phyloP scores from a whole-genome alignment of 208 protist species.

The Acanthamoeba castellanii region DNA sequence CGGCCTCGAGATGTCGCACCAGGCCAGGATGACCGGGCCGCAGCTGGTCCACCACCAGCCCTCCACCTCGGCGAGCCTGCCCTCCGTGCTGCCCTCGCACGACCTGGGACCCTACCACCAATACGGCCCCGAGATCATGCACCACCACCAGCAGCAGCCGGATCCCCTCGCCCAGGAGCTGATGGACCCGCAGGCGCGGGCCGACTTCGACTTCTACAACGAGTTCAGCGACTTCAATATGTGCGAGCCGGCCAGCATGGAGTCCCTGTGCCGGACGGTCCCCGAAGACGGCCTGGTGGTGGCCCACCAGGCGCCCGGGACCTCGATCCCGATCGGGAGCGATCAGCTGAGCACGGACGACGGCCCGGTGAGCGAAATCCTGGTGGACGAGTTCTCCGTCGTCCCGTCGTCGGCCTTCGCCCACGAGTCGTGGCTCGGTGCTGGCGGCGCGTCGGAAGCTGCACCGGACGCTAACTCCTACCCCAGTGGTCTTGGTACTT shows the following conservation, averaged over 20 bases:
- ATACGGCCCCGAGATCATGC: too few species aligned
- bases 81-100: not conserved
- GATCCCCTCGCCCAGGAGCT: not conserved
- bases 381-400: conserved; percentile 5
- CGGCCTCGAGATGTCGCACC: not conserved
- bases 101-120: not conserved
- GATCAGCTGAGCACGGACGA: not conserved
- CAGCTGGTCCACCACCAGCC: too few species aligned
- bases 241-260: conserved; percentile 8
- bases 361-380: not conserved
- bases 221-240: conserved; percentile 58
- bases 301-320: too few species aligned
- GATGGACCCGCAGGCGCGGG: conserved; percentile 11
- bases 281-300: not conserved
- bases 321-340: too few species aligned
- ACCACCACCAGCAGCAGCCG: not conserved
- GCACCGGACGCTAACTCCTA: not conserved
- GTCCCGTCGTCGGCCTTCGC: not conserved
- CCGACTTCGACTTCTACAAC: conserved; percentile 26
- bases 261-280: not conserved
- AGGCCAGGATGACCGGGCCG: too few species aligned
- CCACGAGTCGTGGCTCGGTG: not conserved
- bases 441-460: not conserved
- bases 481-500: not conserved
- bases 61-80: not conserved